Conservation (phyloP, 1,139 yeast genomes). For the Hyphopichia fennica region DNA sequence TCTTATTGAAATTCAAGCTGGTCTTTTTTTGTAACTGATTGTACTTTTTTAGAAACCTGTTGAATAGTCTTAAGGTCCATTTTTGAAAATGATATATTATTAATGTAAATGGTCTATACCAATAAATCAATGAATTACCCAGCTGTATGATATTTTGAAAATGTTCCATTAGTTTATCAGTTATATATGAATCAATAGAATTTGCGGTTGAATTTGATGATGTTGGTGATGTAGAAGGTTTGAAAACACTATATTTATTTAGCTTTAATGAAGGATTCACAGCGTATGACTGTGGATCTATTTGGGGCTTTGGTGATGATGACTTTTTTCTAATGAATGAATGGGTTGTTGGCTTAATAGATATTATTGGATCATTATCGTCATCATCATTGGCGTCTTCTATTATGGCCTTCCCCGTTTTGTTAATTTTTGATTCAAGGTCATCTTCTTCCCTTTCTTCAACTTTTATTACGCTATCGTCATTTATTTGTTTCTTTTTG, state of each 20-base stretch:
- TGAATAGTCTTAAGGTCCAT: slow-evolving; percentile 42
- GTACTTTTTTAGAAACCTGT: slow-evolving; percentile 33
- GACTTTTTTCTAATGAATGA: slow-evolving; percentile 3
- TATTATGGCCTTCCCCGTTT: no score
- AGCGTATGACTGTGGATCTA: not conserved
- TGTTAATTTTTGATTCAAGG: no score
- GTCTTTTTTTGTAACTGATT: slow-evolving; percentile 16
- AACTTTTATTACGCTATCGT: not conserved
- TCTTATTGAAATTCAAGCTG: slow-evolving; percentile 5
- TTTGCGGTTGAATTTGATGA: slow-evolving; percentile 1
- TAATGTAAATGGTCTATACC: slow-evolving; percentile 26
- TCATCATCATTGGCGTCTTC: not conserved
- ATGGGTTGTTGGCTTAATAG: not conserved
- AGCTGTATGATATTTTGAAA: slow-evolving; percentile 18
- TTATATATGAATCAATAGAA: slow-evolving; percentile 20
- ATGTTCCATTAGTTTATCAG: slow-evolving; percentile 25
- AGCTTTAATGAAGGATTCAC: slow-evolving; percentile 16
- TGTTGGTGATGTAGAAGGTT: not conserved
- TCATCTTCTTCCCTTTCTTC: not conserved
- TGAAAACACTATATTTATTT: slow-evolving; percentile 6
- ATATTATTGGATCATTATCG: not conserved
- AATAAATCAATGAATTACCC: slow-evolving; percentile 17
- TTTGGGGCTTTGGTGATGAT: not conserved
- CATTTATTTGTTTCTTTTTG: not conserved
- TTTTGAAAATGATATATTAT: slow-evolving; percentile 29